These are phyloP conservation scores for Sclerospora graminicola DNA, from an alignment of 352 stramenopile species.

Conservation along the genomic window DNA sequence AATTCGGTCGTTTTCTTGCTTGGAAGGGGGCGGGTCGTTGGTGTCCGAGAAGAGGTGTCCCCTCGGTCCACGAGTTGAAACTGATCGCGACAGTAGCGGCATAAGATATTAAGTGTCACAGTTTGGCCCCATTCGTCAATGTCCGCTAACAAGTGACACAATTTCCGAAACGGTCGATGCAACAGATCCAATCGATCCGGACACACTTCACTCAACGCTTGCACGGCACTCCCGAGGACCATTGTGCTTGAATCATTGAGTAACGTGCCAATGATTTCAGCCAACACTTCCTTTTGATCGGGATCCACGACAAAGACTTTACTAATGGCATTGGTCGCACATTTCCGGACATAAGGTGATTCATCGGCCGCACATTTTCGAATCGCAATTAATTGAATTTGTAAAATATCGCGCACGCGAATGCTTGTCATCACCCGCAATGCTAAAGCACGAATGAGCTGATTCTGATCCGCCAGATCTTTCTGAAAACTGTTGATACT, in stretches of 20 bases:
- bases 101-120: slow-evolving; percentile 89
- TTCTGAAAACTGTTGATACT: slow-evolving; percentile 99
- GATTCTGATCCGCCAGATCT: slow-evolving; percentile 92
- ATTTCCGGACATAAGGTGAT: slow-evolving; percentile 97
- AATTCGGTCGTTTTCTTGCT: too few species aligned
- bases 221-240: slow-evolving; percentile 93
- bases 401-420: slow-evolving; percentile 95
- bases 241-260: slow-evolving; percentile 94
- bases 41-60: slow-evolving; percentile 25
- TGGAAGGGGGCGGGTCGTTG: slow-evolving; percentile 20
- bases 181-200: slow-evolving; percentile 91
- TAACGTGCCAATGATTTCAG: slow-evolving; percentile 90
- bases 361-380: slow-evolving; percentile 87
- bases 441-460: slow-evolving; percentile 88
- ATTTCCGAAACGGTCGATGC: slow-evolving; percentile 92
- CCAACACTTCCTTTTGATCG: slow-evolving; percentile 83
- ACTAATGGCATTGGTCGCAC: slow-evolving; percentile 91
- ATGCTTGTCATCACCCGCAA: slow-evolving; percentile 97
- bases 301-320: slow-evolving; percentile 90
- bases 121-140: slow-evolving; percentile 99
- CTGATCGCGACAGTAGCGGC: slow-evolving; percentile 92
- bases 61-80: slow-evolving; percentile 62
- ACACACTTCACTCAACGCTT: slow-evolving; percentile 94
- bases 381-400: slow-evolving; percentile 97
- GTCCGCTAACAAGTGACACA: slow-evolving; percentile 96